Evolutionary conservation across 2,329 filamentous ascomycete genomes (phyloP), one percentile per base, ranked within the genome.

Genomic region (Kalaharituber pfeilii): DNA sequence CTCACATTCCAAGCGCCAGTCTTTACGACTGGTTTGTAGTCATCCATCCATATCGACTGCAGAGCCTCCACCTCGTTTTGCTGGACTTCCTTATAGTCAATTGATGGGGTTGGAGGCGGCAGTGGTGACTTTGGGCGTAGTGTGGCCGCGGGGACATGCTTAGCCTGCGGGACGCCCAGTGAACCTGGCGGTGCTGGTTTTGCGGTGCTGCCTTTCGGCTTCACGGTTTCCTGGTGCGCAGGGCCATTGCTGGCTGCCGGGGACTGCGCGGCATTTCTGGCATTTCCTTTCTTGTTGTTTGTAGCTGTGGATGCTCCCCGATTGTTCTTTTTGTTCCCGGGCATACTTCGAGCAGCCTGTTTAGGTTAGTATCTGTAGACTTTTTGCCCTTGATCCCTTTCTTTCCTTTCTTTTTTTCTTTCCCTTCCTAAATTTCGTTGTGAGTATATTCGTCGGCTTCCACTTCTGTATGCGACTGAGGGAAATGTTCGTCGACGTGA

Each of bases 21-120:
- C 57, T 80, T 78, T 56, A 77, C 77, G 51, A 77, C 76, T 64
- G 82, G 78, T 63, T 86, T 77, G 66, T 82, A 95, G 65, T 95
- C 88, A 56, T 94, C 86, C 61, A 81, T 82, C 66, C 91, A 96
- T 50, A 96, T 93, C 42, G 89, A 84, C 64, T 83, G 76, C 56
- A 96, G 74, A 45, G 81, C 89, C 66, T 91, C 78, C 55, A 94
- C 75, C 70, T 96, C 91, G 66, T 94, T 84, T 64, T 83, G 75
- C 70, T 96, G 91, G 29, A 84, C 79, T 69, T 93, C 83, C 60
- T 81, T 78, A 70, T 95, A 94, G 65, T 87, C 57, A 53, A 66
- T 56, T 39, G 68, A 62, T 15, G 66, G 42, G 56, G 50, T 39
- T 28, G 42, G 30, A 53, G 9, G 33, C 47, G 50, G 57, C 56